Evolutionary conservation across 2,329 filamentous ascomycete genomes (phyloP), one percentile per base, ranked within the genome.

Genomic region (Diaporthe humulicola): DNA sequence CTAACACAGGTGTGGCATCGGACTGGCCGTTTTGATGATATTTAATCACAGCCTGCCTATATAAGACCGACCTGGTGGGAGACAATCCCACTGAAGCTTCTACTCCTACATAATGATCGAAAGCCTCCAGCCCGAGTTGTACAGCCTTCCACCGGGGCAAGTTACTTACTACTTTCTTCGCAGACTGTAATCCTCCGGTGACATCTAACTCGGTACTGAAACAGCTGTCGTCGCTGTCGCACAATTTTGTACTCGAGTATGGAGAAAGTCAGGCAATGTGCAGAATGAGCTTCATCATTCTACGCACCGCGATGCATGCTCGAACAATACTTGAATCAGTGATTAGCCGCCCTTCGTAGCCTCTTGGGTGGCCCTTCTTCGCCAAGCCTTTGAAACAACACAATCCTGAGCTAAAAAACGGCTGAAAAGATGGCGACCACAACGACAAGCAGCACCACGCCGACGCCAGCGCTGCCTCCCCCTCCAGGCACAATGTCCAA

Each of bases 341-440:
- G 54, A 10, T 33, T 7, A 17, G 8, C 15, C 28, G 9, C 7
- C n/a, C n/a, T 22, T 19, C 17, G 42, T 19, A 25, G 40, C 2
- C n/a, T 8, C 36, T 28, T 60, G 22, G 36, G 5, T 3, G 8
- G 28, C 17, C 17, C 14, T 22, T 9, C 15, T 33, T 15, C 28
- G 9, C 4, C 25, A 28, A 7, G 3, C 4, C 25, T 28, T 6
- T 54, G n/a, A n/a, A n/a, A 22, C 36, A 3, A 42, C 19, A 42
- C 14, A 7, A 60, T 50, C 19, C 22, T 8, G n/a, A n/a, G 45
- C 45, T n/a, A 6, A n/a, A 50, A 6, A 50, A 33, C 40, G 33
- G 40, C 60, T n/a, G 33, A n/a, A 30, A 64, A 48, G 9, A 64
- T 64, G 60, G 40, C 28, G 19, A 64, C n/a, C n/a, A n/a, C 60